Evolutionary conservation across 805 yeast genomes (phyloP), one percentile per base, ranked within the genome.

Genomic region (Komagataella mondaviorum): DNA sequence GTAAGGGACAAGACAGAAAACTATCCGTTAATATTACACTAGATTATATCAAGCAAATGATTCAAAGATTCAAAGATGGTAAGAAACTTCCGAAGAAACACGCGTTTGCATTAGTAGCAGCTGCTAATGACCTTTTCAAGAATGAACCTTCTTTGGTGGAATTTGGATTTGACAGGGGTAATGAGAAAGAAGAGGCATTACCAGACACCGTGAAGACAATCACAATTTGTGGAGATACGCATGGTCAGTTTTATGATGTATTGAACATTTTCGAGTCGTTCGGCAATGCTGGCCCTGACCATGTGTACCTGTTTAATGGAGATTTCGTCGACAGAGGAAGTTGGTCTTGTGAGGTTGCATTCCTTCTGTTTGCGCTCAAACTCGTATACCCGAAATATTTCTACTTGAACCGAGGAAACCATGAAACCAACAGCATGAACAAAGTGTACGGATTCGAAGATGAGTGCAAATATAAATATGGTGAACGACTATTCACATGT

Each of bases 311-410:
- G 48, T 91, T 93, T 71, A 93, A 93, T 61, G 99, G 99, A 47
- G 99, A 93, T 68, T 91, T 93, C 68, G 99, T 93, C 3, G 99
- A 93, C 65, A 76, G 99, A 61, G 99, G 99, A 5, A 86, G 96
- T 16, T 91, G 99, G 98, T 88, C 97, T 3, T 87, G 96, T 62
- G 99, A 93, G 64, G 96, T 93, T 48, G 96, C 96, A 1, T 69
- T 93, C 48, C 71, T 85, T 30, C 73, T 88, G 46, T 89, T 86
- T 64, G 74, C 83, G 10, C 76, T 87, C 65, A 93, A 93, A 68
- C 71, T 89, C 43, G 66, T 84, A 39, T 84, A 76, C 60, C 99
- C 99, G 14, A 60, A 69, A 2, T 73, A 76, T 47, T 65, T 91
- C 47, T 89, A 69, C 67, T 65, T 93, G 54, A 93, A 93, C 68